A percentile compares a stretch with the other conserved stretches of the same genome.
These are phyloP conservation scores for Nicotiana tomentosiformis DNA, from an alignment of 257 asterid genomes.

Conservation along the genomic window DNA sequence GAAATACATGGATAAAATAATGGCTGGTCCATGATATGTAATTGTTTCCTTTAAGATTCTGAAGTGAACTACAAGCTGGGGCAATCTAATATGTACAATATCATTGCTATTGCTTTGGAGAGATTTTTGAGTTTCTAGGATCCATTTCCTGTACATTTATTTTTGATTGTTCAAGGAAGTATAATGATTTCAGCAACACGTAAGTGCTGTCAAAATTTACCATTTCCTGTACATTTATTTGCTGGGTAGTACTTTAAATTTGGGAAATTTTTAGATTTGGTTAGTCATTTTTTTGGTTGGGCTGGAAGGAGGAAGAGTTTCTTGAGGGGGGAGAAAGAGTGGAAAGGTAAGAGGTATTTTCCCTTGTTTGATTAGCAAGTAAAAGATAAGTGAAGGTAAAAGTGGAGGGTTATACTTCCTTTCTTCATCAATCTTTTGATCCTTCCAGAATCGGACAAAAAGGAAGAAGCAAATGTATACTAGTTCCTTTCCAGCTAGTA, in stretches of 20 bases:
- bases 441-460: neutral
- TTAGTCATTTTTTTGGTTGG: neutral
- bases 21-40: neutral
- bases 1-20: neutral
- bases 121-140: neutral
- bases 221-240: neutral
- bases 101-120: neutral
- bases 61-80: neutral
- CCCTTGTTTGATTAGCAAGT: neutral
- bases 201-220: no score
- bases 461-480: neutral
- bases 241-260: neutral
- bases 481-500: neutral
- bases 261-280: neutral
- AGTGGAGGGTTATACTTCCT: neutral
- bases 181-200: no score
- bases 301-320: neutral
- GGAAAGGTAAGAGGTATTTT: neutral
- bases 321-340: neutral
- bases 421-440: neutral
- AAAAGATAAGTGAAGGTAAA: neutral
- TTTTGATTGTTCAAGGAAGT: no score
- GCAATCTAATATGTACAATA: neutral
- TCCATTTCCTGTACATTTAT: neutral
- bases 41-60: neutral